A percentile compares a stretch with the other conserved stretches of the same genome.
phyloP scores from a whole-genome alignment of 2,329 filamentous ascomycete species.

The Didymella exigua region DNA sequence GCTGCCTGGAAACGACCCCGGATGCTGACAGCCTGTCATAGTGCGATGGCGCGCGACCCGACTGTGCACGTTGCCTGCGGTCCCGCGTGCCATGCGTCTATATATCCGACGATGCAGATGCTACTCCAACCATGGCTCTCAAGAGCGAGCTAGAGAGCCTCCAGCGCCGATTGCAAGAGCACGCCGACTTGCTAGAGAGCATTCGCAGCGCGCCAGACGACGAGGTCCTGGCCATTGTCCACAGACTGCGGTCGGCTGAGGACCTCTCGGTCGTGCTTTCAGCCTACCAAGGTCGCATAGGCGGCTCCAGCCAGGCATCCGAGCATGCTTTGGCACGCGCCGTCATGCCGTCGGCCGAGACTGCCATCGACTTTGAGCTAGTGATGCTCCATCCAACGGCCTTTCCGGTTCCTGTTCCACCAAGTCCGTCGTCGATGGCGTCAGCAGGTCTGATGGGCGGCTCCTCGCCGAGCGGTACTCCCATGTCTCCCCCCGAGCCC shows the following conservation, averaged over 20 bases:
- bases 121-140: constrained; percentile 14
- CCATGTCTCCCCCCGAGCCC: not conserved
- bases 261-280: not conserved
- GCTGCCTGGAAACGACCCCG: not conserved
- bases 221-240: constrained; percentile 6
- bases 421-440: not conserved
- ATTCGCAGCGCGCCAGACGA: constrained; percentile 10
- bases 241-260: not conserved
- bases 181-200: constrained; percentile 2
- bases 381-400: constrained; percentile 6
- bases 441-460: not conserved
- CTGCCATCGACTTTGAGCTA: constrained; percentile 7
- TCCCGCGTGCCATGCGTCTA: constrained; percentile 8
- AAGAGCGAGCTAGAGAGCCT: constrained; percentile 11
- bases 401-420: not conserved
- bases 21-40: constrained; percentile 3
- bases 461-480: not conserved
- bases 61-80: constrained; percentile 5
- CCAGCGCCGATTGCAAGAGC: constrained; percentile 7
- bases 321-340: not conserved
- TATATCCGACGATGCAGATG: constrained; percentile 14
- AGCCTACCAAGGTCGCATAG: not conserved
- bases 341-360: not conserved
- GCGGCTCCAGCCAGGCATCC: not conserved
- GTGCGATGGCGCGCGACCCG: constrained; percentile 10